Evolutionary conservation across 176 grass and related monocot genomes (phyloP).

Genomic region (Aegilops longissima): DNA sequence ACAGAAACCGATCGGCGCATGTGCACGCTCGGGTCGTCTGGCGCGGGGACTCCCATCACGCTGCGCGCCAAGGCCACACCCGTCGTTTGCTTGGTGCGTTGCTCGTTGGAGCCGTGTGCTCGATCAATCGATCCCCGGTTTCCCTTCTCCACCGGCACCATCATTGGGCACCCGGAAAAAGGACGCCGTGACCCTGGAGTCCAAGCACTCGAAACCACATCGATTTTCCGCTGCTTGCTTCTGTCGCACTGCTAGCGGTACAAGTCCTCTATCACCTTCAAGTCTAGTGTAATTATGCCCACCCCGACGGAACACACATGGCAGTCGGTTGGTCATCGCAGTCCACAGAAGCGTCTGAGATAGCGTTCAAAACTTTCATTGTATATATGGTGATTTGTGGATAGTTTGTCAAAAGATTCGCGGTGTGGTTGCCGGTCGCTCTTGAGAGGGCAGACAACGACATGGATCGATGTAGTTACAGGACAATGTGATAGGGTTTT

Average conservation of each 20-base stretch:
- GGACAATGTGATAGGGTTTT: conserved; percentile 7
- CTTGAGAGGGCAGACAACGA: not conserved
- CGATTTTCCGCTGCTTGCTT: conserved; percentile 23
- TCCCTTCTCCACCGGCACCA: conserved; percentile 22
- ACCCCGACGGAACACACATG: not conserved
- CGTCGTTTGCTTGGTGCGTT: not conserved
- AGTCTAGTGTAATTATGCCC: not conserved
- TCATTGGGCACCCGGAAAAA: conserved; percentile 16
- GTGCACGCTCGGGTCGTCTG: not conserved
- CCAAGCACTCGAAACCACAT: conserved; percentile 12
- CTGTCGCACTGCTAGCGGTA: not conserved
- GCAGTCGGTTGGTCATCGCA: not conserved
- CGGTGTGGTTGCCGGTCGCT: not conserved
- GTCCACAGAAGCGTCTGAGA: conserved; percentile 36
- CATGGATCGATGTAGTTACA: not conserved
- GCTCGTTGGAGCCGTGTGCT: conserved; percentile 12
- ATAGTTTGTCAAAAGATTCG: conserved; percentile 39
- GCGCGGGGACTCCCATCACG: not conserved
- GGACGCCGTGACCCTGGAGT: conserved; percentile 16
- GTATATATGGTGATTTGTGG: not conserved
- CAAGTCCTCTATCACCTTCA: not conserved
- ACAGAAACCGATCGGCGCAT: not conserved
- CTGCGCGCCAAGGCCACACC: conserved; percentile 13
- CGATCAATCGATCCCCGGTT: not conserved
- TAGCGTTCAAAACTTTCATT: conserved; percentile 43